phyloP scores from a whole-genome alignment of 2,329 filamentous ascomycete genomes.

The Aspergillus pseudonomiae region DNA sequence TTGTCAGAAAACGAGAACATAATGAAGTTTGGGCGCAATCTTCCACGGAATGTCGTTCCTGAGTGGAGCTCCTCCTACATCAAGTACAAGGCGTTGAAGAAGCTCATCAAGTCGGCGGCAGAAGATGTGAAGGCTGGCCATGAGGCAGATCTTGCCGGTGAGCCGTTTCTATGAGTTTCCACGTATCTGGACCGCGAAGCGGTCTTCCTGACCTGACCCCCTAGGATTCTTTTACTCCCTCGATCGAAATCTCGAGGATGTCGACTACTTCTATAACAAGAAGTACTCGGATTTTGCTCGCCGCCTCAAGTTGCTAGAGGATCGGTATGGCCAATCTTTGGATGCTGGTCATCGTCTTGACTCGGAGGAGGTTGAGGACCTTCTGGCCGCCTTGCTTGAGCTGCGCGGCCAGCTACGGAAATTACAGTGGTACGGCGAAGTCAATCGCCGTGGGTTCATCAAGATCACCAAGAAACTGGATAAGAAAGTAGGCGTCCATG shows the following conservation, averaged over 20 bases:
- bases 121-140: conserved; percentile 69
- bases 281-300: conserved; percentile 85
- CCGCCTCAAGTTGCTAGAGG: conserved; percentile 81
- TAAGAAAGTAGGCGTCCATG: conserved; percentile 81
- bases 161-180: conserved; percentile 41
- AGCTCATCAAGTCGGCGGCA: conserved; percentile 81
- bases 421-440: conserved; percentile 95
- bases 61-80: conserved; percentile 56
- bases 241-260: conserved; percentile 95
- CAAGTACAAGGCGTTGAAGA: conserved; percentile 70
- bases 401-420: conserved; percentile 85
- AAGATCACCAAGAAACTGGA: conserved; percentile 99
- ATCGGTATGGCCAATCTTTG: conserved; percentile 77
- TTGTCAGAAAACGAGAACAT: conserved; percentile 18
- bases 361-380: conserved; percentile 85
- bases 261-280: conserved; percentile 95
- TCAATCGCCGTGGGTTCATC: conserved; percentile 90
- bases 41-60: conserved; percentile 53
- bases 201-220: conserved; percentile 28
- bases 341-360: conserved; percentile 75
- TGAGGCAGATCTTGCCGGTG: conserved; percentile 88
- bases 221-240: conserved; percentile 95
- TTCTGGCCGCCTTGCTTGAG: conserved; percentile 87
- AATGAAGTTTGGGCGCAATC: conserved; percentile 56
- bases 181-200: conserved; percentile 13